Conservation (phyloP, 805 yeast species). For the Torulaspora delbrueckii region DNA sequence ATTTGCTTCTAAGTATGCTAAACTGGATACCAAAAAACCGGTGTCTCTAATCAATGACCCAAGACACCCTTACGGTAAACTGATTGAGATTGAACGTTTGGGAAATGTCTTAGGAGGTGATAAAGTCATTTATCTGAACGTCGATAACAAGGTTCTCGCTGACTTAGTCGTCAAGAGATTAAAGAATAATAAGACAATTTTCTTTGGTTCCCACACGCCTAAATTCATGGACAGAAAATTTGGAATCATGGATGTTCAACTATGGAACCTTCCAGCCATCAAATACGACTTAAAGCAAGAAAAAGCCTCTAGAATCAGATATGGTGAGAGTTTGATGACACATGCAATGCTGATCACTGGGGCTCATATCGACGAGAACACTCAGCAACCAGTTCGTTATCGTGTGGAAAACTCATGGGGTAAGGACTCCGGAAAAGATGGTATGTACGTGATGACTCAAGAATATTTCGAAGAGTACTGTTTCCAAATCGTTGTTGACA, state of each 20-base stretch:
- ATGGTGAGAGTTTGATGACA: conserved; percentile 74
- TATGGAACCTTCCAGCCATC: conserved; percentile 61
- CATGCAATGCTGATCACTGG: conserved; percentile 88
- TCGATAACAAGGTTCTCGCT: conserved; percentile 54
- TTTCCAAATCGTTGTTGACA: conserved; percentile 62
- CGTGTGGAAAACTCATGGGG: conserved; percentile 81
- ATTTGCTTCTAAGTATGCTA: conserved; percentile 54
- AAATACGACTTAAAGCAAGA: conserved; percentile 48
- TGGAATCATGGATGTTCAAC: conserved; percentile 69
- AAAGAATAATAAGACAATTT: conserved; percentile 70
- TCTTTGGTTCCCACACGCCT: conserved; percentile 89
- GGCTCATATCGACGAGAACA: conserved; percentile 59
- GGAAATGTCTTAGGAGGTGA: conserved; percentile 71
- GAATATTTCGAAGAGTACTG: conserved; percentile 71
- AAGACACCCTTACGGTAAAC: conserved; percentile 59
- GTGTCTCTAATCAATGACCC: conserved; percentile 80
- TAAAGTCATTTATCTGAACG: conserved; percentile 65
- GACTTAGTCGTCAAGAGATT: conserved; percentile 61
- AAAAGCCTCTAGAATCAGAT: conserved; percentile 66
- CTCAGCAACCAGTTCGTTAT: conserved; percentile 60
- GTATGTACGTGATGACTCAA: conserved; percentile 67
- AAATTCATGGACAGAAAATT: conserved; percentile 56
- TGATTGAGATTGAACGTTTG: conserved; percentile 66
- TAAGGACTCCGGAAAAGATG: conserved; percentile 58
- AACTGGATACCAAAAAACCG: conserved; percentile 45